Conservation (phyloP, 2,329 filamentous ascomycete genomes). For the Monosporascus sp. region DNA sequence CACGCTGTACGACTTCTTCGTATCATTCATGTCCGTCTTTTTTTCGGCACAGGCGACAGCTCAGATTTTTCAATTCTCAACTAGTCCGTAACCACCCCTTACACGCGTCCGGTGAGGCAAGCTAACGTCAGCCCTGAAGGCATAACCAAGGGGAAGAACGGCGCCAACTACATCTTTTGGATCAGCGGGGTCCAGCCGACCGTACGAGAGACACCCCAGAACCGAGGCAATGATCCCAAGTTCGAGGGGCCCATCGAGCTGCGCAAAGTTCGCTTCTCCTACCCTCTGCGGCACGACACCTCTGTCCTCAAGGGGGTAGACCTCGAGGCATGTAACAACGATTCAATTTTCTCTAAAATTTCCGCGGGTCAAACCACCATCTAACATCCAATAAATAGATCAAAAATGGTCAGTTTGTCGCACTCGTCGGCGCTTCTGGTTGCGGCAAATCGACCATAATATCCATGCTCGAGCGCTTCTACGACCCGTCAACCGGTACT, state of each 20-base stretch:
- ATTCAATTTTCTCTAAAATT: constrained; percentile 10
- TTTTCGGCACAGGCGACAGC: constrained; percentile 38
- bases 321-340: constrained; percentile 17
- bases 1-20: constrained; percentile 38
- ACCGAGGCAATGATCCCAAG: constrained; percentile 30
- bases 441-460: constrained; percentile 60
- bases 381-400: constrained; percentile 21
- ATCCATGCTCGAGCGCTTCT: constrained; percentile 43
- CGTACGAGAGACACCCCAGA: constrained; percentile 37
- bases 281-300: constrained; percentile 43
- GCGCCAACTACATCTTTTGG: constrained; percentile 48
- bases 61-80: constrained; percentile 42
- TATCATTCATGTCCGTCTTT: constrained; percentile 47
- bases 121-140: constrained; percentile 3
- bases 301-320: constrained; percentile 39
- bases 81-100: constrained; percentile 18
- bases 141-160: constrained; percentile 45
- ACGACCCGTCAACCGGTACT: constrained; percentile 37
- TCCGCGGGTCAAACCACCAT: no score
- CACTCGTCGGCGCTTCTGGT: constrained; percentile 50
- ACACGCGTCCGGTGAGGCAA: no score
- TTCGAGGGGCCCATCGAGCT: constrained; percentile 37
- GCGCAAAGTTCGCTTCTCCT: constrained; percentile 55
- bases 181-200: constrained; percentile 35
- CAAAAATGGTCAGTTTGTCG: constrained; percentile 44